Evolutionary conservation across 345 rosid species (phyloP).

Genomic region (Alliaria petiolata): DNA sequence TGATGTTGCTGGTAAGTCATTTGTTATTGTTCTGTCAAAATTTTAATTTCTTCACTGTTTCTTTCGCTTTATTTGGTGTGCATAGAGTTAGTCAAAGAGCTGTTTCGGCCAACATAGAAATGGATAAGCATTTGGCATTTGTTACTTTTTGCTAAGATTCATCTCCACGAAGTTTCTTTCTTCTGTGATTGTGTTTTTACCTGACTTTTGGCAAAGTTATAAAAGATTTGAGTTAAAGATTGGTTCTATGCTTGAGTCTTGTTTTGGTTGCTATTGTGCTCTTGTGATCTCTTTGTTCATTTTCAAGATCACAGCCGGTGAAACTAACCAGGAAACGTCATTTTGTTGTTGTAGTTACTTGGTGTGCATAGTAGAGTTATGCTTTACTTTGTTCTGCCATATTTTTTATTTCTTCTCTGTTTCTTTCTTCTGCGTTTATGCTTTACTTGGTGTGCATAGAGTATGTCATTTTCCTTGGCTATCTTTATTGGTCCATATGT

Average conservation of each 20-base stretch:
- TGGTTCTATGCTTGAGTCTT: neutral
- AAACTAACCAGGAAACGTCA: no score
- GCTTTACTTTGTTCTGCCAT: no score
- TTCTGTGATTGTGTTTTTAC: neutral
- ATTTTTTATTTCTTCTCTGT: no score
- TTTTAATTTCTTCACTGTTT: no score
- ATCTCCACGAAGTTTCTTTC: neutral
- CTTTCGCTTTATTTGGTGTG: neutral
- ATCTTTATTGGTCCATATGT: no score
- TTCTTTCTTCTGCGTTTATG: no score
- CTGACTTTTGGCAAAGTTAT: neutral
- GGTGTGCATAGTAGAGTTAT: no score
- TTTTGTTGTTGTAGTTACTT: no score
- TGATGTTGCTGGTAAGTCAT: constrained; percentile 54
- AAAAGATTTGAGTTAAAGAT: neutral
- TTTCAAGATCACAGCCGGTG: neutral
- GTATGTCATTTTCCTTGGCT: no score
- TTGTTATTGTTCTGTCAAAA: neutral
- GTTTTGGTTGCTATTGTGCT: neutral
- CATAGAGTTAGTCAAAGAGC: no score
- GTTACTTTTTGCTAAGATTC: neutral
- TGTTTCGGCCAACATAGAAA: no score
- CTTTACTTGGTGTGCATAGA: no score
- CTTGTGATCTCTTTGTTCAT: neutral
- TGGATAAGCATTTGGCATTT: neutral